Evolutionary conservation across 2,329 filamentous ascomycete species (phyloP), one percentile per base, ranked within the genome.

Genomic region (Furcasterigmium sp.): DNA sequence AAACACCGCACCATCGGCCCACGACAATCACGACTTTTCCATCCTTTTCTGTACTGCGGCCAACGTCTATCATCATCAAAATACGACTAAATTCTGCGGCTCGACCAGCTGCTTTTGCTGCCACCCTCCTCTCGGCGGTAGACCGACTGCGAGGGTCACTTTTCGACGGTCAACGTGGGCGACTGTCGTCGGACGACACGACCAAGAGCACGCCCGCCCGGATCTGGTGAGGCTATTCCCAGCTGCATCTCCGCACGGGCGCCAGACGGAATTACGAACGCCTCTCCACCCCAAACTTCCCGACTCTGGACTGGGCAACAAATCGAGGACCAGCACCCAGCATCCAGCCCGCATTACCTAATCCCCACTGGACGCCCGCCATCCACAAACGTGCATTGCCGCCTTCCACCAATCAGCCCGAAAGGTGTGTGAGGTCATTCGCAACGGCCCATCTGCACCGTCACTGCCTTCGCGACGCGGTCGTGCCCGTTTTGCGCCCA

Each of bases 31-130:
- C 44, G 51, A 53, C 52, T n/a, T n/a, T n/a, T 56, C 51, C 69
- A 73, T 74, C 68, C 58, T 64, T 64, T 59, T 54, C 52, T 50
- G 43, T 51, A 54, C 54, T 57, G 44, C 49, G 56, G 51, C 42
- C 34, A 37, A 45, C 47, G 45, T 20, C 44, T 30, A 17, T 49
- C 61, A 67, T 67, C 62, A 45, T 48, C 49, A 64, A 63, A 67
- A 50, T 37, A 45, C 38, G 51, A 52, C 57, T 56, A 61, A 64
- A 35, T 5, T n/a, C 14, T 34, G 30, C 39, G 21, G 19, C 29
- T 35, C 30, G 20, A 7, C 26, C 39, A 17, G 30, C 39, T 25
- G 18, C 9, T 25, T 35, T 29, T 21, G 17, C 7, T 11, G 10
- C 18, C 29, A 14, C 15, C 38, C n/a, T 19, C 28, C 28, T 25